Base-by-base conservation (phyloP, 2,329 filamentous ascomycete species). In the Cytospora piceae region DNA sequence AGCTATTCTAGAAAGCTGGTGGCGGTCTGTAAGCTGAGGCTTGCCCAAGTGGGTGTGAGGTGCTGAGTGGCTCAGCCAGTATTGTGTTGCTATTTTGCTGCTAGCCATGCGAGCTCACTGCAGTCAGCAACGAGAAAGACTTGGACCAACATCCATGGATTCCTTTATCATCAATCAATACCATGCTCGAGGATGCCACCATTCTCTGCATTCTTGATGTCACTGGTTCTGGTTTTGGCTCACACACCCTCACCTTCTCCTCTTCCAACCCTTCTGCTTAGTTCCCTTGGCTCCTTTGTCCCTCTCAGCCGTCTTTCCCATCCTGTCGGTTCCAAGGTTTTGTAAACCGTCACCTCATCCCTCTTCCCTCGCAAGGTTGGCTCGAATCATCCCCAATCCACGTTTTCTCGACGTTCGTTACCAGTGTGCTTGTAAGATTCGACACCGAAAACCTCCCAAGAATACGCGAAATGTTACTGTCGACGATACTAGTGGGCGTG, bases 401-500 rank as follows among this genome's bases (percentile, higher is more conserved):
- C 54, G 14, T 14, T n/a, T 7, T n/a, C 5, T 22, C 12, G 29
- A 42, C 46, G 52, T 32, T 60, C 37, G 39, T 32, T 27, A 53
- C 39, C 37, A 15, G 24, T 52, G 22, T 51, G 39, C 29, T 58
- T 34, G 17, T 17, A 39, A 52, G 12, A n/a, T 61, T 42, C 24
- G 7, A 51, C 12, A 49, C 57, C 37, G 24, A 61, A 3, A 32
- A 56, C 27, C 42, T 42, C 37, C 39, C n/a, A 39, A 49, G 65
- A 58, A 61, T 32, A 51, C 46, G n/a, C 46, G n/a, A 51, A 15
- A 67, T 68, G 49, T 69, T 69, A 29, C 63, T 63, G 53, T 51
- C 65, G 42, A 53, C 58, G 20, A 63, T 72, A 29, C 15, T 71
- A 56, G 22, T 53, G 31, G 68, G 66, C 39, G 20, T 68, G 31